A percentile compares a stretch with the other conserved stretches of the same genome.
Conservation (phyloP, 164 flowering plant genomes). For the Macadamia integrifolia region DNA sequence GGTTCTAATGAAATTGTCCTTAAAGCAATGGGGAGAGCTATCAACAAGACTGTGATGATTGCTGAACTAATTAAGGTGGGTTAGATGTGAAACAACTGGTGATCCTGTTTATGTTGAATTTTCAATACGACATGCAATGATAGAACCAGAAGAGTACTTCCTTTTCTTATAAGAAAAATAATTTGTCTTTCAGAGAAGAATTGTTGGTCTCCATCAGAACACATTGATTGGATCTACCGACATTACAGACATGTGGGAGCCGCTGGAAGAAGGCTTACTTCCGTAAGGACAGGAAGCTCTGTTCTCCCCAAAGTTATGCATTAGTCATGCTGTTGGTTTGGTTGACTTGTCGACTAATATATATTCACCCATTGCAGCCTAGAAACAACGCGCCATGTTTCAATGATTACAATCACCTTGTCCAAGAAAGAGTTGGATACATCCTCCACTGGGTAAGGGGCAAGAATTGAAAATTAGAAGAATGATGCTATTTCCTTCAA, state of each 20-base stretch:
- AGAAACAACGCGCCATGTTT: slow-evolving; percentile 64
- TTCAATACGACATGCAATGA: not conserved
- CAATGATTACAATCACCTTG: slow-evolving; percentile 54
- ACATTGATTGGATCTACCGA: slow-evolving; percentile 59
- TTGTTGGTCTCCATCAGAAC: slow-evolving; percentile 59
- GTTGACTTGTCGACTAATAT: not conserved
- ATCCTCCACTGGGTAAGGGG: slow-evolving; percentile 45
- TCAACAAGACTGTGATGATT: slow-evolving; percentile 67
- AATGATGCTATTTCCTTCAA: not conserved
- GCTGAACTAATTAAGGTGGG: slow-evolving; percentile 54
- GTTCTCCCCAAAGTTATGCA: not conserved
- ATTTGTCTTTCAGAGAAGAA: slow-evolving; percentile 44
- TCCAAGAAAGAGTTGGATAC: slow-evolving; percentile 55
- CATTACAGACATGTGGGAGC: slow-evolving; percentile 66
- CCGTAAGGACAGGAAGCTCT: slow-evolving; percentile 33
- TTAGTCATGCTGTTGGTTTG: not conserved
- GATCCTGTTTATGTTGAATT: not conserved
- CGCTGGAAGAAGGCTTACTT: slow-evolving; percentile 74
- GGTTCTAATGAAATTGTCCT: slow-evolving; percentile 49
- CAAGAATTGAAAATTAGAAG: not conserved
- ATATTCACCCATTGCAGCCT: slow-evolving; percentile 27
- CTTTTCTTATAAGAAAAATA: not conserved
- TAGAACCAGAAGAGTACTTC: not conserved
- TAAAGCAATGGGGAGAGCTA: slow-evolving; percentile 69
- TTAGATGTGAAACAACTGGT: not conserved